phyloP scores from a whole-genome alignment of 208 protist species.

The Trypanosoma cruzi region DNA sequence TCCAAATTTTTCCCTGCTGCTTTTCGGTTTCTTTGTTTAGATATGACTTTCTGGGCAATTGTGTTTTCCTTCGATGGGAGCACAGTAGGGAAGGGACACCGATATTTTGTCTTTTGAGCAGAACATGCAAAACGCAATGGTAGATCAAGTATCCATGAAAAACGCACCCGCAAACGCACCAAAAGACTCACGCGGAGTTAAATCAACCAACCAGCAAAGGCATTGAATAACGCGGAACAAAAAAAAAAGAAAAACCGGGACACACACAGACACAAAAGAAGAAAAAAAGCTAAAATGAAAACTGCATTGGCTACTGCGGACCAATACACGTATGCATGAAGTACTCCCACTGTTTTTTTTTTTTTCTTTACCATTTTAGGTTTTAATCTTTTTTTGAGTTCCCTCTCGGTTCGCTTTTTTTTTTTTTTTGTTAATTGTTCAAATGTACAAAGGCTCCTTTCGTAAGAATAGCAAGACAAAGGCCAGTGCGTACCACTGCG shows the following conservation, averaged over 20 bases:
- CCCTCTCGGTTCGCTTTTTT: background rate
- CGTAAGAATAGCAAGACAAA: slow-evolving; percentile 63
- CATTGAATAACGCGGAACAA: too few species aligned
- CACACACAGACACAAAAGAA: too few species aligned
- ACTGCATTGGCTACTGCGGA: too few species aligned
- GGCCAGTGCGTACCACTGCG: slow-evolving; percentile 39
- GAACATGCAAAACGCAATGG: background rate
- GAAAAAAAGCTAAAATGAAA: too few species aligned
- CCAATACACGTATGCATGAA: too few species aligned
- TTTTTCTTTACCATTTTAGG: background rate
- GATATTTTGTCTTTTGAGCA: background rate
- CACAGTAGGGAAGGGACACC: background rate
- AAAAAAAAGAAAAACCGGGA: too few species aligned
- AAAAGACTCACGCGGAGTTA: background rate
- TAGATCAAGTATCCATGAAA: background rate
- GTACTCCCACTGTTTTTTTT: too few species aligned
- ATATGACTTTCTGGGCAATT: background rate
- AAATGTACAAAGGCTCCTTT: slow-evolving; percentile 31
- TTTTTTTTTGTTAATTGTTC: too few species aligned
- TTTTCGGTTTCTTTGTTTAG: too few species aligned
- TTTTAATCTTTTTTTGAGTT: background rate
- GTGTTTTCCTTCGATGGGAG: background rate
- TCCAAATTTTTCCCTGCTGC: background rate
- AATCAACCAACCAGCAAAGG: too few species aligned
- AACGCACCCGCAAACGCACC: background rate